Evolutionary conservation across 345 rosid genomes (phyloP).

Genomic region (Citrus reticulata): DNA sequence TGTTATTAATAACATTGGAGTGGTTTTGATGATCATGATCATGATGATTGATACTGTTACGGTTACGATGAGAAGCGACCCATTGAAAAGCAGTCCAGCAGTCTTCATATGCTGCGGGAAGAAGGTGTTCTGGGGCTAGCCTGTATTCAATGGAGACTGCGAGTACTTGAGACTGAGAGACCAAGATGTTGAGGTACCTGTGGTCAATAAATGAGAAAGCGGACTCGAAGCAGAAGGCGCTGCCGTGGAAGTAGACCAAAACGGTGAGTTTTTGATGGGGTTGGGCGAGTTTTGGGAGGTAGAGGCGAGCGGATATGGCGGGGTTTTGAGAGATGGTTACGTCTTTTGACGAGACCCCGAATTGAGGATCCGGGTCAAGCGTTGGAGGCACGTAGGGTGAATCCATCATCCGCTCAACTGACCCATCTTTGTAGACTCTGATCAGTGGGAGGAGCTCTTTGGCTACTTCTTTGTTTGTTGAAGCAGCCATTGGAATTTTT

Average conservation of each 20-base stretch:
- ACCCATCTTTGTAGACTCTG: slow-evolving; percentile 25
- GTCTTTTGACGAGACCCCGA: slow-evolving; percentile 31
- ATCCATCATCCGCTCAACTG: slow-evolving; percentile 17
- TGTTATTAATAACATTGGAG: neutral
- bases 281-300: slow-evolving; percentile 25
- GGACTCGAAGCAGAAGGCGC: slow-evolving; percentile 28
- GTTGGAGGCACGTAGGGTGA: slow-evolving; percentile 23
- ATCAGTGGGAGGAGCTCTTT: slow-evolving; percentile 1
- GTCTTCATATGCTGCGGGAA: slow-evolving; percentile 34
- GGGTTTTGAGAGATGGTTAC: slow-evolving; percentile 22
- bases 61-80: slow-evolving; percentile 22
- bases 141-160: slow-evolving; percentile 39
- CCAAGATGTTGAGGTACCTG: slow-evolving; percentile 19
- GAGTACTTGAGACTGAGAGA: slow-evolving; percentile 20
- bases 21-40: neutral
- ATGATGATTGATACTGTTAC: neutral
- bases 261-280: slow-evolving; percentile 21
- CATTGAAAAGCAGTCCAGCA: slow-evolving; percentile 37
- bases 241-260: slow-evolving; percentile 31
- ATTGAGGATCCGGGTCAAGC: slow-evolving; percentile 16
- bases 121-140: slow-evolving; percentile 33
- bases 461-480: slow-evolving; percentile 4
- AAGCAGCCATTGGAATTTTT: neutral
- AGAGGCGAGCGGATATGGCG: slow-evolving; percentile 22
- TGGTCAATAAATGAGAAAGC: slow-evolving; percentile 25